Evolutionary conservation across 805 yeast genomes (phyloP).

Genomic region (Jamesozyma rosinii): DNA sequence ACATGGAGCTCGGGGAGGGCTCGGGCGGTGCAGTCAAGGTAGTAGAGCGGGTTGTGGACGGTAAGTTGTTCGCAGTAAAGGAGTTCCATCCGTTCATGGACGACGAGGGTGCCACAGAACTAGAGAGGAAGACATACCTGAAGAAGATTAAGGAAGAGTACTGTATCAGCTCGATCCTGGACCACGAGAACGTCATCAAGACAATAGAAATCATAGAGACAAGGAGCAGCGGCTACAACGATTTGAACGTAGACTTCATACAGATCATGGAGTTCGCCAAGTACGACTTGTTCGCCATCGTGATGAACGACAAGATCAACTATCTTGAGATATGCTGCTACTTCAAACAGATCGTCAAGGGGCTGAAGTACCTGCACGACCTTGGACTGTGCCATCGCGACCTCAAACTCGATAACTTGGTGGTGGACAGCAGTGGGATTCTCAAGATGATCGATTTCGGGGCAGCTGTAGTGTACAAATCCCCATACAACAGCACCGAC

Average conservation of each 20-base stretch:
- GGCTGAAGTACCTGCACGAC: slow-evolving; percentile 69
- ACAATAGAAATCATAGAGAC: slow-evolving; percentile 53
- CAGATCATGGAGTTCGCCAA: slow-evolving; percentile 94
- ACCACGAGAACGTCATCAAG: slow-evolving; percentile 81
- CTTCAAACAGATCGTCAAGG: slow-evolving; percentile 75
- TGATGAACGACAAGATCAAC: slow-evolving; percentile 84
- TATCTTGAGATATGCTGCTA: slow-evolving; percentile 74
- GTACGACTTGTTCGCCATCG: slow-evolving; percentile 84
- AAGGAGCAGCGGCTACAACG: slow-evolving; percentile 17
- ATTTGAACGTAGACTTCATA: slow-evolving; percentile 71
- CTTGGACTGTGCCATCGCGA: slow-evolving; percentile 89
- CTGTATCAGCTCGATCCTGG: slow-evolving; percentile 82
- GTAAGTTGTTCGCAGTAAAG: slow-evolving; percentile 76
- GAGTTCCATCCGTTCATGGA: slow-evolving; percentile 47
- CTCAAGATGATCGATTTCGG: slow-evolving; percentile 91
- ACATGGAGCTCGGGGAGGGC: slow-evolving; percentile 74
- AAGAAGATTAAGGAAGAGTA: slow-evolving; percentile 79
- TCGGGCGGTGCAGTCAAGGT: slow-evolving; percentile 87
- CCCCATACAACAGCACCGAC: slow-evolving; percentile 66
- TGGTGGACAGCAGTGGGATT: slow-evolving; percentile 69
- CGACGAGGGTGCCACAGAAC: slow-evolving; percentile 35
- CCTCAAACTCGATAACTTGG: slow-evolving; percentile 87
- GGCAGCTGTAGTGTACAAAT: slow-evolving; percentile 81
- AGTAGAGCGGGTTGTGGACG: slow-evolving; percentile 57
- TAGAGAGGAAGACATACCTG: slow-evolving; percentile 42